A percentile compares a stretch with the other conserved stretches of the same genome.
phyloP scores from a whole-genome alignment of 306 rosid species.

The Cucurbita ficifolia region DNA sequence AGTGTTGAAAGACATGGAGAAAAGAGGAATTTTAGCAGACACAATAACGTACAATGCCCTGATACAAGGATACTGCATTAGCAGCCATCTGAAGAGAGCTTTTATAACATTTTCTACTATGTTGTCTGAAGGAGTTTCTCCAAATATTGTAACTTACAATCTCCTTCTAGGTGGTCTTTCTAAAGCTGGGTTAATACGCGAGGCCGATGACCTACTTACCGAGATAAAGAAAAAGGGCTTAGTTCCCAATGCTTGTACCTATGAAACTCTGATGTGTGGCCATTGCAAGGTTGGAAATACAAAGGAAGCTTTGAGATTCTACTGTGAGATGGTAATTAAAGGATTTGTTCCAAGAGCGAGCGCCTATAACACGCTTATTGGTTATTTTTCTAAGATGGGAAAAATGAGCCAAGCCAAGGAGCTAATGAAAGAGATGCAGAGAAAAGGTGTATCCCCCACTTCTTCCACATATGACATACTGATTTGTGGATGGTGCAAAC shows the following conservation, averaged over 20 bases:
- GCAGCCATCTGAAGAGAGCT: slow-evolving; percentile 56
- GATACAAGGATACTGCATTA: slow-evolving; percentile 50
- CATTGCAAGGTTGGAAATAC: slow-evolving; percentile 64
- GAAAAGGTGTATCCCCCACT: slow-evolving; percentile 53
- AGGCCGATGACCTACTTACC: slow-evolving; percentile 43
- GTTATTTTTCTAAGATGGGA: slow-evolving; percentile 61
- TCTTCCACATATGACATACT: slow-evolving; percentile 75
- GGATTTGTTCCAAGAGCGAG: slow-evolving; percentile 63
- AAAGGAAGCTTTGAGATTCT: slow-evolving; percentile 43
- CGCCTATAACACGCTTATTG: slow-evolving; percentile 72
- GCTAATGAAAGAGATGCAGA: slow-evolving; percentile 75
- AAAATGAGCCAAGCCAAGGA: slow-evolving; percentile 84
- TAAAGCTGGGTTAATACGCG: slow-evolving; percentile 46
- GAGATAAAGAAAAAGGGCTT: slow-evolving; percentile 58
- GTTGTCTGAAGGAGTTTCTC: slow-evolving; percentile 50
- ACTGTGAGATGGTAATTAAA: slow-evolving; percentile 71
- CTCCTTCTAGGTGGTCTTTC: slow-evolving; percentile 55
- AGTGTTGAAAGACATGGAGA: slow-evolving; percentile 47
- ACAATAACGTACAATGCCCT: slow-evolving; percentile 58
- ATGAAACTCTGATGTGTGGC: slow-evolving; percentile 58
- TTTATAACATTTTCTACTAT: slow-evolving; percentile 38
- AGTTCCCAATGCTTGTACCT: slow-evolving; percentile 54
- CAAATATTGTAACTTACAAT: slow-evolving; percentile 54
- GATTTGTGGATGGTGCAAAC: slow-evolving; percentile 69
- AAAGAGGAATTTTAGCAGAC: slow-evolving; percentile 42